A percentile compares a stretch with the other conserved stretches of the same genome.
Conservation (phyloP, 805 yeast species). For the Middelhovenomyces tepae region DNA sequence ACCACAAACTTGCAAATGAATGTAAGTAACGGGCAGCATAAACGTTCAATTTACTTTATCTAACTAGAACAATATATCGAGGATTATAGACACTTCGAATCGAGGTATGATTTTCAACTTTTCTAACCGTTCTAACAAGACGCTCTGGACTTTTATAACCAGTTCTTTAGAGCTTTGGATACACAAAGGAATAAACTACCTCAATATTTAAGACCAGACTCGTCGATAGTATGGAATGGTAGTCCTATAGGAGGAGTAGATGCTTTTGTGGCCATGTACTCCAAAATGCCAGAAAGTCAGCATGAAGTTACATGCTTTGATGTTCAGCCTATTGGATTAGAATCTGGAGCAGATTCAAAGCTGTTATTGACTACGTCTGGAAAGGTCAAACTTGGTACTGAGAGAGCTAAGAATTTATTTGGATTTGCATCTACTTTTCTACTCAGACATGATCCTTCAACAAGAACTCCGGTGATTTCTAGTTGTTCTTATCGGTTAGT, state of each 20-base stretch:
- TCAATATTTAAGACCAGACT: conserved; percentile 19
- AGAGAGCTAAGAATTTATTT: conserved; percentile 20
- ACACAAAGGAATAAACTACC: conserved; percentile 20
- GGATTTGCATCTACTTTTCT: conserved; percentile 28
- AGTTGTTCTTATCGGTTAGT: conserved; percentile 29
- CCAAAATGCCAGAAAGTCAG: conserved; percentile 26
- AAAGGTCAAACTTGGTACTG: conserved; percentile 27
- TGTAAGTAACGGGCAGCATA: too few relatives aligned
- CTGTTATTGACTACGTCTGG: conserved; percentile 28
- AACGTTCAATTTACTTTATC: too few relatives aligned
- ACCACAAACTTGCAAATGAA: too few relatives aligned
- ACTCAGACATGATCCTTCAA: conserved; percentile 17
- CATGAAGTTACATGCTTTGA: conserved; percentile 30
- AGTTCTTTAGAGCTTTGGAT: conserved; percentile 29
- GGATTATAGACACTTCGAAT: too few relatives aligned
- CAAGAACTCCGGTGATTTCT: conserved; percentile 14
- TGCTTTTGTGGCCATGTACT: conserved; percentile 27
- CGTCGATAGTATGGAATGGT: conserved; percentile 35
- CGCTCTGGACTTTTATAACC: conserved; percentile 19
- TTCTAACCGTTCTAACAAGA: conserved; percentile 9
- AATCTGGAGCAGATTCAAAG: conserved; percentile 17
- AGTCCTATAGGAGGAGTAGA: conserved; percentile 32
- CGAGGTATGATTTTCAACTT: background rate
- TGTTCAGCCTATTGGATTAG: conserved; percentile 30
- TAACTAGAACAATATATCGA: too few relatives aligned